These are phyloP conservation scores for Penicillium cosmopolitanum DNA, from an alignment of 495 filamentous ascomycete species.

Conservation along the genomic window DNA sequence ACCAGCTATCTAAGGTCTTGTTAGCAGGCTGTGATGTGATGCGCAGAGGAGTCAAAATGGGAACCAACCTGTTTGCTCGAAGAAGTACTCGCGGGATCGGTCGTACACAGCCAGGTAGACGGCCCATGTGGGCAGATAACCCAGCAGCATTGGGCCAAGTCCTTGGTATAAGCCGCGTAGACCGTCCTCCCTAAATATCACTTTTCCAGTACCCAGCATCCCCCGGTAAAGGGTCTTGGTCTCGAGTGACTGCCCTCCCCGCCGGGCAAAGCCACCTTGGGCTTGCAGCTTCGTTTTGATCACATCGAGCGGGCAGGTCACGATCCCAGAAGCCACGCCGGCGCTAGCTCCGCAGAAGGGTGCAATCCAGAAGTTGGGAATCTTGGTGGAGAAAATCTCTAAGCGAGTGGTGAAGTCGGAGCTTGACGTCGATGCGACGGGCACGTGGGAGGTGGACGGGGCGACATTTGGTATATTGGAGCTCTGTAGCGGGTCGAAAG, in stretches of 20 bases:
- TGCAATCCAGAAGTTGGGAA: constrained; percentile 58
- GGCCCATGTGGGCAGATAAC: constrained; percentile 97
- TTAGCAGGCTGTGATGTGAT: constrained; percentile 14
- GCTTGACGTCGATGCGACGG: constrained; percentile 22
- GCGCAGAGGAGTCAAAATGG: background rate
- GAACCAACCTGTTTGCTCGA: constrained; percentile 65
- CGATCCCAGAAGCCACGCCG: constrained; percentile 87
- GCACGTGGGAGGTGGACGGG: constrained; percentile 24
- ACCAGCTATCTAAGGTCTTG: constrained; percentile 53
- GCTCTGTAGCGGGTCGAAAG: constrained; percentile 31
- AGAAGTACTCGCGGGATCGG: constrained; percentile 73
- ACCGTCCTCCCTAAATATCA: constrained; percentile 87
- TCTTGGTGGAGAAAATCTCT: constrained; percentile 54
- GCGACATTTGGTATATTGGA: constrained; percentile 26
- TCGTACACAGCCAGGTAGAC: constrained; percentile 98
- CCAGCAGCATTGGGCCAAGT: constrained; percentile 88
- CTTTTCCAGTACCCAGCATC: constrained; percentile 79
- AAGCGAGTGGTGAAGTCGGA: constrained; percentile 53
- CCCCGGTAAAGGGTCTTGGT: constrained; percentile 72
- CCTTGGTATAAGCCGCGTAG: constrained; percentile 91
- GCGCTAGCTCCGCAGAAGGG: constrained; percentile 83
- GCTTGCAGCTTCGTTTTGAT: constrained; percentile 99
- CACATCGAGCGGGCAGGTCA: constrained; percentile 97
- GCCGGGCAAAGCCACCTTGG: constrained; percentile 74
- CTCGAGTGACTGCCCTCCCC: constrained; percentile 47